Base-by-base conservation (phyloP, 352 stramenopile genomes). In the Thalassiosira pacifica region DNA sequence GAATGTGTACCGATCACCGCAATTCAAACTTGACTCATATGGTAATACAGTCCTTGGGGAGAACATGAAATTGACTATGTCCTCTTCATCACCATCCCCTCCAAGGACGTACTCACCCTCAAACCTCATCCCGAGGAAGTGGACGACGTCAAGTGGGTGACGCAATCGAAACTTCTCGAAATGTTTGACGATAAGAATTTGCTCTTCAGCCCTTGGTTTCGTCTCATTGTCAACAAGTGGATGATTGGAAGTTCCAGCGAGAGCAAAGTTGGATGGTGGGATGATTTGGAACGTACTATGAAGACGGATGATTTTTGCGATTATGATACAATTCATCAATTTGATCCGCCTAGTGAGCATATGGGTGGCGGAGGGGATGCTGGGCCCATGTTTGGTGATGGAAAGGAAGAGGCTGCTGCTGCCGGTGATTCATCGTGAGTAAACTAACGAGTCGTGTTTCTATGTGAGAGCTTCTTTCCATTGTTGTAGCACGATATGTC, bases 61-160 rank as follows among this genome's bases (percentile, higher is more conserved):
- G 97, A 99, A 91, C 98, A 98, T 82, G 97, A 99, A 86, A 96
- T 99, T 77, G 97, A 99, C 85, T 98, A 99, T 87, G 97, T 99
- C 40, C 92, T 99, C 19, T 94, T 99, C 45, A 29, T 75, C 16
- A 82, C 71, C 0, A 53, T 88, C 19, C 77, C 85, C 40, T 91
- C 93, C 42, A 85, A 94, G 53, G 81, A 90, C 1, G 92, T 97
- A 45, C 90, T 98, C 18, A 87, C 90, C 40, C 82, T 98, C 24
- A 71, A 96, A 22, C 84, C 97, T 10, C 98, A 98, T 90, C 74
- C 92, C 42, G 98, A 98, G 59, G 97, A 99, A 90, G 97, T 99
- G 24, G 93, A 93, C 24, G 91, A 97, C 52, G 85, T 87, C 1
- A 72, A 74, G 29, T 93, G 87, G 75, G 86, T 91, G 26, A 82